Base-by-base conservation (phyloP, 768 basidiomycete species). In the Macrolepiota fuliginosa region DNA sequence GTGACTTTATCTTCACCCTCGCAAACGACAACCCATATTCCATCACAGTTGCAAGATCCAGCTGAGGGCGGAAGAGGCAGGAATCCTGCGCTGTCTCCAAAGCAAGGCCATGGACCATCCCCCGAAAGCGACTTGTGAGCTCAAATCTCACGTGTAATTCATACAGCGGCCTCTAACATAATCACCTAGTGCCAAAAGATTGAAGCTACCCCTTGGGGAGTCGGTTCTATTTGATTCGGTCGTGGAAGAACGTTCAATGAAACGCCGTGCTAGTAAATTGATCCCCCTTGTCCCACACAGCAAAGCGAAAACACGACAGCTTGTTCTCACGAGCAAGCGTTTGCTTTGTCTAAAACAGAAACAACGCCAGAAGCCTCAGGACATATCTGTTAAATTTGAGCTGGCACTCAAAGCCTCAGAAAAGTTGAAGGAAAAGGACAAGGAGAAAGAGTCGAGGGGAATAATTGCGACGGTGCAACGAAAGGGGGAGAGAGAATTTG, bases 331-430 rank as follows among this genome's bases (percentile, higher is more conserved):
- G 36, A 80, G 74, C n/a, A 74, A 75, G 29, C 79, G 87, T 40
- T 67, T 89, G 5, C 58, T 89, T 37, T 88, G 85, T 58, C 68
- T 88, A 35, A 89, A 89, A 71, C 73, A 74, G 36, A 89, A 89
- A 71, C 73, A 74, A 61, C 72, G 73, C 42, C 73, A 74, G 57
- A 74, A 71, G 39, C 71, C 70, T 13, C 64, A 72, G 4, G 74
- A 72, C 13, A 68, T 81, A 22, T 71, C 79, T 12, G 64, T 87
- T 49, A 86, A 87, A 66, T 76, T 73, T 4, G 86, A 88, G 67
- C 69, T 85, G n/a, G 69, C 71, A n/a, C 61, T 87, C 54, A 73
- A 71, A 56, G 69, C 70, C 25, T 65, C 68, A 61, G 71, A 70
- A 47, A 77, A 74, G 56, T 63, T 69, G 40, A 77, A 74, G 59